Evolutionary conservation across 345 rosid species (phyloP).

Genomic region (Eucalyptus caleyi): DNA sequence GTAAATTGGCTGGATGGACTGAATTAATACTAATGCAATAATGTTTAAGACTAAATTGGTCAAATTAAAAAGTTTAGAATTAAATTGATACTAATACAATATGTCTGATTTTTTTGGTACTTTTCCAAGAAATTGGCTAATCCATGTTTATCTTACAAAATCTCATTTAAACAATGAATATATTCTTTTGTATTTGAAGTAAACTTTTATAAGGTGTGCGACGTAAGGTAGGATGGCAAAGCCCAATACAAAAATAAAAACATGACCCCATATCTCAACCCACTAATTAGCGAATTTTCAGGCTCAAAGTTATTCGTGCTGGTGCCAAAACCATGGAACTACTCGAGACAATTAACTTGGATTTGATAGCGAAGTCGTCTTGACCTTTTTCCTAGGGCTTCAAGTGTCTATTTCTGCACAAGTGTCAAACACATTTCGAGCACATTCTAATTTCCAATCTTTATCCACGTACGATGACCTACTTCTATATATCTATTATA

Average conservation of each 20-base stretch:
- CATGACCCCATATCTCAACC: background rate
- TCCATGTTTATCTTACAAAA: background rate
- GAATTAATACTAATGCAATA: too few relatives aligned
- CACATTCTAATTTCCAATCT: background rate
- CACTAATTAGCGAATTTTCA: background rate
- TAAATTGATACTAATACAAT: too few relatives aligned
- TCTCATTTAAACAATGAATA: background rate
- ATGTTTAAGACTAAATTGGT: accelerated
- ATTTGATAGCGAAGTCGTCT: background rate
- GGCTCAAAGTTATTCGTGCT: background rate
- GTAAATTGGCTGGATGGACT: accelerated
- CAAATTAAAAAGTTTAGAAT: accelerated
- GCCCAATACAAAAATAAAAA: too few relatives aligned
- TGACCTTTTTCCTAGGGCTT: background rate
- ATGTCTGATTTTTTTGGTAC: background rate
- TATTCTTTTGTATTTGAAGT: background rate
- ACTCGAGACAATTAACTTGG: background rate
- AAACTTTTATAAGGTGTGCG: background rate
- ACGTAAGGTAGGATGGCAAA: background rate
- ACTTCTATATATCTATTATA: background rate
- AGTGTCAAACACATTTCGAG: background rate
- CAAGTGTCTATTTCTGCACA: background rate
- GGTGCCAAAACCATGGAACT: background rate
- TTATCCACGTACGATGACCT: background rate
- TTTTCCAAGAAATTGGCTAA: background rate